These are phyloP conservation scores for Candida silvatica DNA, from an alignment of 805 yeast species.

Conservation along the genomic window DNA sequence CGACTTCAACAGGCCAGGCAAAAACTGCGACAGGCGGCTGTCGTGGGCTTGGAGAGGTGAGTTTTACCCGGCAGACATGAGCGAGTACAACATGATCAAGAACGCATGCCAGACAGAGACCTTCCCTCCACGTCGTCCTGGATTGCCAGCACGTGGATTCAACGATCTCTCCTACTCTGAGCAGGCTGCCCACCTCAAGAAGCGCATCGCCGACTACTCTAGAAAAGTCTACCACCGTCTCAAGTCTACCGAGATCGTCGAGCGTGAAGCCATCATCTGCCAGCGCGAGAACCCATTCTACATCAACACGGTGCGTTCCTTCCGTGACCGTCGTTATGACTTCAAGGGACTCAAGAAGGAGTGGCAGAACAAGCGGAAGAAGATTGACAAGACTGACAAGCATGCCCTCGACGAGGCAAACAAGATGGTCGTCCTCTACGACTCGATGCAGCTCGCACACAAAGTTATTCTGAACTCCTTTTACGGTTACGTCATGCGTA, in stretches of 20 bases:
- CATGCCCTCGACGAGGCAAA: slow-evolving; percentile 79
- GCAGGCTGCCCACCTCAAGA: slow-evolving; percentile 67
- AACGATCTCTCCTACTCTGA: slow-evolving; percentile 71
- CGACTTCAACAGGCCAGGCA: slow-evolving; percentile 94
- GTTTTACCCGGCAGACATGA: slow-evolving; percentile 81
- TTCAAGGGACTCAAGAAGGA: slow-evolving; percentile 88
- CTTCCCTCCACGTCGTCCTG: slow-evolving; percentile 55
- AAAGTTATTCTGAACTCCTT: slow-evolving; percentile 94
- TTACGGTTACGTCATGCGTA: slow-evolving; percentile 98
- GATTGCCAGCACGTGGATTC: slow-evolving; percentile 53
- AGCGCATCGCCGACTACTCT: slow-evolving; percentile 76
- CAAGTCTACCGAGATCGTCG: slow-evolving; percentile 75
- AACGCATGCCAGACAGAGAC: slow-evolving; percentile 72
- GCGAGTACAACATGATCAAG: slow-evolving; percentile 85
- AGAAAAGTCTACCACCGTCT: slow-evolving; percentile 77
- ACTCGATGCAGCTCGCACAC: slow-evolving; percentile 93
- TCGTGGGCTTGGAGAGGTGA: slow-evolving; percentile 99
- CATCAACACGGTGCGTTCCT: slow-evolving; percentile 86
- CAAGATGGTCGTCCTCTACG: slow-evolving; percentile 89
- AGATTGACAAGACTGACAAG: slow-evolving; percentile 43
- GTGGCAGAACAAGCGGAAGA: slow-evolving; percentile 78
- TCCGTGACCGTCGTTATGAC: slow-evolving; percentile 93
- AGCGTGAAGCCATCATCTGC: slow-evolving; percentile 89
- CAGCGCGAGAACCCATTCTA: slow-evolving; percentile 97
- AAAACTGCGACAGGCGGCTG: slow-evolving; percentile 80